Base-by-base conservation (phyloP, 2,329 filamentous ascomycete genomes). In the Fusarium sp. region DNA sequence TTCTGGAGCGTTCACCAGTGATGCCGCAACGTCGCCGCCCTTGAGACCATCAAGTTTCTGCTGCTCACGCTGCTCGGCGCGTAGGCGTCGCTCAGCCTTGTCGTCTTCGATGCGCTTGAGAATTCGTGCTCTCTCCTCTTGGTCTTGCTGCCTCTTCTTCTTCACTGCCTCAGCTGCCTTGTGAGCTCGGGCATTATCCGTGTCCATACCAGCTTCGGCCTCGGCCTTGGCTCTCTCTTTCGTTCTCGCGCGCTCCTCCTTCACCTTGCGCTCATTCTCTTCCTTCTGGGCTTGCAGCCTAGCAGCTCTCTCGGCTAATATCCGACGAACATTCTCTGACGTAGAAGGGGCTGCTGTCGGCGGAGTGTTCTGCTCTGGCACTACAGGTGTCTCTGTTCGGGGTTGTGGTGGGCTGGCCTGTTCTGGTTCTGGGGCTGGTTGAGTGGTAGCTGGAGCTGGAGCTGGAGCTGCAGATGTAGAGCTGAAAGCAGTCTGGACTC, bases 81-180 rank as follows among this genome's bases (percentile, higher is more conserved):
- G 84, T 56, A 88, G 83, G 67, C 87, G 89, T 17, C 93, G 87
- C 66, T 90, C 91, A 14, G 86, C 86, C 77, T 92, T 93, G 81
- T 97, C 93, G 65, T 91, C 89, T 76, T 94, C 91, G 69, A 97
- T 94, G 41, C 90, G 89, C 71, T 89, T 89, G 46, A 95, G 85
- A 57, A 97, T 91, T 2, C 92, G 87, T 60, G 89, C 87, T 40
- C 91, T 86, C 77, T 96, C 93, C 46, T 91, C 87, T 48, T 88
- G 85, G 5, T 90, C 88, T 67, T 93, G 88, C 60, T 88, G 85
- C 73, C 91, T 89, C 59, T 88, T 87, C 77, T 89, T 90, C 75
- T 87, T 90, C 60, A 91, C 83, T 55, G 87, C 80, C 48, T 87
- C 83, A 7, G 85, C 85, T 78, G 89, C 84, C 75, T 83, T 83